Evolutionary conservation across 257 asterid species (phyloP).

Genomic region (Coffea eugenioides): DNA sequence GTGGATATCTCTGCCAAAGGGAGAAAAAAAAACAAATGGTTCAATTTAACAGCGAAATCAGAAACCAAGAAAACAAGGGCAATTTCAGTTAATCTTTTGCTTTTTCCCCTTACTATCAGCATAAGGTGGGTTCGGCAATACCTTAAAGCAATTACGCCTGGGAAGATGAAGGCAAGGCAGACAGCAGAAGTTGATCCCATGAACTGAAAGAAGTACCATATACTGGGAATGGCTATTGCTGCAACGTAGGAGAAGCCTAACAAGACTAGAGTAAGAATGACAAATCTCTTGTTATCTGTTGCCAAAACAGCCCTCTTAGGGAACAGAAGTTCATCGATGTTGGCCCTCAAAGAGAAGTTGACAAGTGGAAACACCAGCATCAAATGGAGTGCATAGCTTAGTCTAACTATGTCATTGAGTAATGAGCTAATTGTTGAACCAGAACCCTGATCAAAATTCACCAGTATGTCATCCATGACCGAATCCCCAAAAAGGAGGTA

Average conservation of each 20-base stretch:
- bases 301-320: constrained; percentile 46
- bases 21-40: neutral
- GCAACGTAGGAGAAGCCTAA: constrained; percentile 53
- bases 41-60: neutral
- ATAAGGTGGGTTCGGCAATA: constrained; percentile 9
- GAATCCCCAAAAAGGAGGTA: constrained; percentile 91
- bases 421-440: constrained; percentile 47
- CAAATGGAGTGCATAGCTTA: constrained; percentile 83
- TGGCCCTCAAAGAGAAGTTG: constrained; percentile 78
- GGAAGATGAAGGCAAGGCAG: constrained; percentile 86
- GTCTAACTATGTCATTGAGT: constrained; percentile 60
- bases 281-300: constrained; percentile 54
- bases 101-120: neutral
- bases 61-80: neutral
- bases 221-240: constrained; percentile 78
- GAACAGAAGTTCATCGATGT: constrained; percentile 79
- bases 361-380: constrained; percentile 81
- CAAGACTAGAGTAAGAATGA: constrained; percentile 49
- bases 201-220: constrained; percentile 95
- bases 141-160: constrained; percentile 85
- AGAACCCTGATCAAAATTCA: constrained; percentile 62
- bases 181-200: constrained; percentile 91
- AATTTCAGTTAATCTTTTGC: neutral
- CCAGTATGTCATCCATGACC: constrained; percentile 83
- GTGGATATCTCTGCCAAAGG: constrained; percentile 68